Base-by-base conservation (phyloP, 768 basidiomycete genomes). In the Suillus sp. region DNA sequence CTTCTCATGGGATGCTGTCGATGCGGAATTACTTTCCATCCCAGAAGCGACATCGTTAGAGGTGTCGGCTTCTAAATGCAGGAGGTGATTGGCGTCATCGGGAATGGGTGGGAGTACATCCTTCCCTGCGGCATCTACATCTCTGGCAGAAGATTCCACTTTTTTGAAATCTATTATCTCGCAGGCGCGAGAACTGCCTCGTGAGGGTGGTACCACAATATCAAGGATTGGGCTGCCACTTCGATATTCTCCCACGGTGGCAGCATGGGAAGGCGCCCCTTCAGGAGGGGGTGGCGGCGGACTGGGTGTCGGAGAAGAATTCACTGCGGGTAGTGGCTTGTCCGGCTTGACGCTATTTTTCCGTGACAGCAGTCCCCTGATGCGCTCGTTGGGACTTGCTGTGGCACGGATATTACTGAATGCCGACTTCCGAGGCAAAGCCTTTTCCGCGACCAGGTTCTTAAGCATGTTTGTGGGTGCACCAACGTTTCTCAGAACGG, bases 391-490 rank as follows among this genome's bases (percentile, higher is more conserved):
- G 48, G 79, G 65, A 32, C 71, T 71, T 30, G 60, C 61, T 6
- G 59, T 64, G 10, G 70, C 42, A 22, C 73, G 71, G 43, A 67
- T 59, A 54, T 63, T 76, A 62, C 69, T 69, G 61, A 69, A 67
- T 6, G 66, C 60, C 34, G 76, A 69, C 51, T 67, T 76, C 60
- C 79, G 78, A 54, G 83, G 81, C 57, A 89, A 71, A n/a, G 79
- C 68, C 74, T 95, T 94, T 78, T 96, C 95, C 53, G 86, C 80
- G 62, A 96, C 87, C 60, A 97, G 86, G 11, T 87, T 92, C 76
- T 93, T 91, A 25, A 97, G 84, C 86, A 94, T 92, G 20, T 81
- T 83, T 14, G 88, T 88, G 1, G 90, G 88, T 0, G 86, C 82
- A 22, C 83, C 81, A 25, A 91, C 86, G 69, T 91, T 90, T 73